Base-by-base conservation (phyloP, 495 filamentous ascomycete genomes). In the Penicillium flavigenum region DNA sequence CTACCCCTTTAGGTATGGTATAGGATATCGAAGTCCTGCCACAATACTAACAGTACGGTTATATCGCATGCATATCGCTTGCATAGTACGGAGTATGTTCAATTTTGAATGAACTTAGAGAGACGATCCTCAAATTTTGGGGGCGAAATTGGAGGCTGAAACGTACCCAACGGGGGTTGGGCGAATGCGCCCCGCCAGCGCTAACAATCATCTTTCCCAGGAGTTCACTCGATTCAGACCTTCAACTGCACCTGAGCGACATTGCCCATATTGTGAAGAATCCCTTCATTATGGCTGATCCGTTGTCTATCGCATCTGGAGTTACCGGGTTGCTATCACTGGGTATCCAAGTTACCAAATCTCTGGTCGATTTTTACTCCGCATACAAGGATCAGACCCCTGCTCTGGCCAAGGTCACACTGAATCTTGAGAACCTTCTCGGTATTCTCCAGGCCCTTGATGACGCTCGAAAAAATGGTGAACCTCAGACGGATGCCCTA, bases 231-330 rank as follows among this genome's bases (percentile, higher is more conserved):
- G 16, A 38, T 14, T 1, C 14, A 38, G 5, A 38, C 34, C 34
- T 34, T 36, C 34, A 36, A 36, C 16, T 16, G 3, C 34, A 1
- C 26, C 26, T 1, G 26, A 6, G 26, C 7, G 5, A 14, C 14
- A 34, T 34, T 5, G 0, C 10, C 14, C 5, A 5, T 4, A 36
- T 14, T 36, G 1, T 0, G 14, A 6, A 36, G 5, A 0, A 2
- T n/a, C 34, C 12, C 7, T 36, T 56, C 44, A 56, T 39, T 3
- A 71, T 71, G 68, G 34, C 51, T 46, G 68, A 71, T 59, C 59
- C 71, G 56, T 51, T 72, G n/a, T 62, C 70, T 10, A 63, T 74
- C 38, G 60, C 67, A 24, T 67, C 54, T 32, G 62, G 62, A 19
- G 45, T 65, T 43, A 64, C 57, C 5, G 63, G 67, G 7, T 20